Percentiles rank a stretch among this genome's conserved stretches.
phyloP scores from a whole-genome alignment of 1,284 basidiomycete genomes.

The Phylloboletellus chloephorus region DNA sequence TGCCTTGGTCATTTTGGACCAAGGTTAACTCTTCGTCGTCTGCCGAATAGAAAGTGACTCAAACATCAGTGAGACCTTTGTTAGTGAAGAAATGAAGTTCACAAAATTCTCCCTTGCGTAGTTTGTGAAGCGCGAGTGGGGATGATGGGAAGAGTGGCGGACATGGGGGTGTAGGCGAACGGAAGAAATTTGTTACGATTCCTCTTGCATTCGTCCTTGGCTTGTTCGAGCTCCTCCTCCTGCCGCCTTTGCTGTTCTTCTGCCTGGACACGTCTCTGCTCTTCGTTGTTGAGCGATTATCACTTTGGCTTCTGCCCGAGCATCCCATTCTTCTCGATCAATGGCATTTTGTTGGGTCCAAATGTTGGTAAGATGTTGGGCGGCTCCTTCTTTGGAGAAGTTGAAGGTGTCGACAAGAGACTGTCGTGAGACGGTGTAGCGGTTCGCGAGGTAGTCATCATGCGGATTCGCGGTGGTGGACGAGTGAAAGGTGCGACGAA shows the following conservation, averaged over 20 bases:
- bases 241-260: neutral
- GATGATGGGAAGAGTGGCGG: neutral
- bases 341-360: neutral
- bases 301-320: neutral
- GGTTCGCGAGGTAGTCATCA: neutral
- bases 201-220: neutral
- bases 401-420: neutral
- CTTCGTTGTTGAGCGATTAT: neutral
- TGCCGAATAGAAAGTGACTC: neutral
- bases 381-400: neutral
- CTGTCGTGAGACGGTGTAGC: neutral
- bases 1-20: neutral
- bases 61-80: neutral
- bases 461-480: neutral
- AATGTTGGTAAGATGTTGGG: neutral
- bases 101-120: neutral
- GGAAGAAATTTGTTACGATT: neutral
- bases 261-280: neutral
- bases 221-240: neutral
- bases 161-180: neutral
- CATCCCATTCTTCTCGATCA: neutral
- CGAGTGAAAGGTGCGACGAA: too few species aligned
- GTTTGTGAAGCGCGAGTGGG: neutral
- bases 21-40: neutral
- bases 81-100: slow-evolving; percentile 1